These are phyloP conservation scores for Aristolochia fimbriata DNA, from an alignment of 164 flowering plant genomes.

Conservation along the genomic window DNA sequence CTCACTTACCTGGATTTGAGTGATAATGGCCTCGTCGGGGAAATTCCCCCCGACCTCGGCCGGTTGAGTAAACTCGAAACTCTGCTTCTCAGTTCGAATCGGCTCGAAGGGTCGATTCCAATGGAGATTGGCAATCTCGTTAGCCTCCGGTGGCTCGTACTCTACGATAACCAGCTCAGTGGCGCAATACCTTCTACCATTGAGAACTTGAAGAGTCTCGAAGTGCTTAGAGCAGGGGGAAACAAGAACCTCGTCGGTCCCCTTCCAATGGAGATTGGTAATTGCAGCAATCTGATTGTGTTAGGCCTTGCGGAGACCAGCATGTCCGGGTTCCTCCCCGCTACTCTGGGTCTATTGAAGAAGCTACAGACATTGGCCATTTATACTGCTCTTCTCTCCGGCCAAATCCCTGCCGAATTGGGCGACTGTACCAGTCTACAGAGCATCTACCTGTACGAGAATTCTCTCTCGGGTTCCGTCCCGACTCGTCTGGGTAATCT, in stretches of 20 bases:
- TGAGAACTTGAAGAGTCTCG: slow-evolving; percentile 45
- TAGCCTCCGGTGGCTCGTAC: slow-evolving; percentile 33
- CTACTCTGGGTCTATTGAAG: slow-evolving; percentile 57
- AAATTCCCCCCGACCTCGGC: slow-evolving; percentile 65
- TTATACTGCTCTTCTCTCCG: slow-evolving; percentile 69
- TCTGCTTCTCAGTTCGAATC: slow-evolving; percentile 53
- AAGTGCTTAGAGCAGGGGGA: slow-evolving; percentile 72
- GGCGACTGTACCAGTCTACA: slow-evolving; percentile 71
- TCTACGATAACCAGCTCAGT: slow-evolving; percentile 67
- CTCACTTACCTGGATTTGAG: slow-evolving; percentile 52
- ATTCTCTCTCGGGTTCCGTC: slow-evolving; percentile 66
- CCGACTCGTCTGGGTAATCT: slow-evolving; percentile 58
- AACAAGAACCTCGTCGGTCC: slow-evolving; percentile 80
- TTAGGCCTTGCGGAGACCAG: slow-evolving; percentile 91
- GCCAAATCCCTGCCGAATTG: slow-evolving; percentile 78
- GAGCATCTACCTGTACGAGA: slow-evolving; percentile 77
- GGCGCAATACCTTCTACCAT: slow-evolving; percentile 69
- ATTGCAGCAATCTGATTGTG: slow-evolving; percentile 53
- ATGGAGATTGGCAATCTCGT: slow-evolving; percentile 56
- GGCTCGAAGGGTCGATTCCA: slow-evolving; percentile 60
- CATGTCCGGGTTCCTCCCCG: slow-evolving; percentile 69
- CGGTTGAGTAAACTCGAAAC: slow-evolving; percentile 39
- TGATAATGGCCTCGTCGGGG: slow-evolving; percentile 59
- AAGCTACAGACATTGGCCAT: slow-evolving; percentile 68
- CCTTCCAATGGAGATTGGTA: slow-evolving; percentile 77